Conservation (phyloP, 495 filamentous ascomycete species). For the Tuber magnatum region DNA sequence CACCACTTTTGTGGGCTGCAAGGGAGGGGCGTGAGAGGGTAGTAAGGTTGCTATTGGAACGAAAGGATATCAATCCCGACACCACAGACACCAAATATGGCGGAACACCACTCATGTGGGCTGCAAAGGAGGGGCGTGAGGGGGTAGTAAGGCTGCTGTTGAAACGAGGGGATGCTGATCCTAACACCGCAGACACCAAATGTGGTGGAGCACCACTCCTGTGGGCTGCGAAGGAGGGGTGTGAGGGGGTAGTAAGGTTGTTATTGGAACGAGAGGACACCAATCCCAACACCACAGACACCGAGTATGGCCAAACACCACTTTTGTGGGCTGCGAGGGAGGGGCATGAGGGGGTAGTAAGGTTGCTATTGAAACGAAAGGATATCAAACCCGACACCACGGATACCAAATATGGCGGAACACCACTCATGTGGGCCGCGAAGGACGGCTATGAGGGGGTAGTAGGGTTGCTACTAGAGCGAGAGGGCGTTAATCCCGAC, state of each 20-base stretch:
- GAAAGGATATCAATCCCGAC: background rate
- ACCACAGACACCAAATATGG: background rate
- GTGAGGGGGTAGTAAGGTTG: background rate
- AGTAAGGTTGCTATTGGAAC: background rate
- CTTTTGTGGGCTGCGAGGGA: background rate
- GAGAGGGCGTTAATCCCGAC: too few relatives aligned
- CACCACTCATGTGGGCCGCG: background rate
- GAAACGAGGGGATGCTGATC: background rate
- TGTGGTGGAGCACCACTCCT: background rate
- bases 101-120: background rate
- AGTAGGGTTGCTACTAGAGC: background rate
- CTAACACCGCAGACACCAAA: background rate
- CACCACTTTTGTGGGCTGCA: background rate
- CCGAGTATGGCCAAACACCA: background rate
- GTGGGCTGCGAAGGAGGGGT: background rate
- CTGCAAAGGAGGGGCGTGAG: background rate
- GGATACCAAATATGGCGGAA: background rate
- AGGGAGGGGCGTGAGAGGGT: background rate
- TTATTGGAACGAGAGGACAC: background rate
- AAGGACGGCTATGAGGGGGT: background rate
- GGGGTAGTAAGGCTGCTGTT: background rate
- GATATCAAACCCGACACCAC: background rate
- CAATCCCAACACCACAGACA: background rate
- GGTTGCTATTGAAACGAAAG: background rate
- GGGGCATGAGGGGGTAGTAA: background rate